These are phyloP conservation scores for Gossypium lobatum DNA, from an alignment of 441 rosid genomes.

Conservation along the genomic window DNA sequence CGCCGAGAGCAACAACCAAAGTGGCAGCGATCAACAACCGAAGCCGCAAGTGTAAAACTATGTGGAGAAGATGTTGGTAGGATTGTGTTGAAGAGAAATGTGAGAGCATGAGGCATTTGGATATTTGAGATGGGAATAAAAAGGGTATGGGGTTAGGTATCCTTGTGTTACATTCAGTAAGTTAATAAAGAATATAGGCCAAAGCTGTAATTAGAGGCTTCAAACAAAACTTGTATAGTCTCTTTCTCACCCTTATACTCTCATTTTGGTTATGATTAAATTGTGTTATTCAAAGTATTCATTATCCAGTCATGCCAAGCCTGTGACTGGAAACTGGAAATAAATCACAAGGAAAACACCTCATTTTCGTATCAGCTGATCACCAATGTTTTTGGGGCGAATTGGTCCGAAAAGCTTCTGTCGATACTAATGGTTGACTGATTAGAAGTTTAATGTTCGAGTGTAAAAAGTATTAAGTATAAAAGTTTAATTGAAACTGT, in stretches of 20 bases:
- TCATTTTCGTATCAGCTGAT: not conserved
- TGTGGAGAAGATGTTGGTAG: not conserved
- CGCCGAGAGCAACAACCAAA: not conserved
- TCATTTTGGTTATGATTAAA: not conserved
- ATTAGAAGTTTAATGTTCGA: too few species aligned
- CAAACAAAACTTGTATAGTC: slow-evolving; percentile 13
- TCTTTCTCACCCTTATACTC: not conserved
- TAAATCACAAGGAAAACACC: not conserved
- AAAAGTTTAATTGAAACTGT: too few species aligned
- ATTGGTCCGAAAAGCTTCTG: too few species aligned
- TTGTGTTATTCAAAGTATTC: not conserved
- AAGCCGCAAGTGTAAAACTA: not conserved
- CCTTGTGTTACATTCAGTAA: not conserved
- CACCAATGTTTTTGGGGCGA: not conserved
- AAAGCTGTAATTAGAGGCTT: not conserved
- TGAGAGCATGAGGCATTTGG: not conserved
- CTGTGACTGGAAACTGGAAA: not conserved
- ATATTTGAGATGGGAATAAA: not conserved
- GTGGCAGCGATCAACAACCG: not conserved
- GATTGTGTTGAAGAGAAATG: not conserved
- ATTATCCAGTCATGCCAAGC: not conserved
- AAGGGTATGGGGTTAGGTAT: not conserved
- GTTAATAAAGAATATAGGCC: slow-evolving; percentile 18
- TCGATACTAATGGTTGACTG: too few species aligned
- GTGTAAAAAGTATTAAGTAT: too few species aligned